phyloP scores from a whole-genome alignment of 352 stramenopile species.

The Globisporangium acanthophoron region DNA sequence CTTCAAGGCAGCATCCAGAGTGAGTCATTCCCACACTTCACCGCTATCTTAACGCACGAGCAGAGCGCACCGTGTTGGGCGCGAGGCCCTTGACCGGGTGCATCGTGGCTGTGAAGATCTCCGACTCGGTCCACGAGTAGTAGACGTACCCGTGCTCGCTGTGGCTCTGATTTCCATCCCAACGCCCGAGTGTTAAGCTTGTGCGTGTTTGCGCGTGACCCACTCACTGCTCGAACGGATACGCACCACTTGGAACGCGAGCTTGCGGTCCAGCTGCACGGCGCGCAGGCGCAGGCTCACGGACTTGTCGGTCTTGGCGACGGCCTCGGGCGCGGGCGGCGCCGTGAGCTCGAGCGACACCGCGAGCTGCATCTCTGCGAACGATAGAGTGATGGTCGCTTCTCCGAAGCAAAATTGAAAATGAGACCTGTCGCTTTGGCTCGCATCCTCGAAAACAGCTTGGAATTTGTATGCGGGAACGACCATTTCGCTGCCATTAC shows the following conservation, averaged over 20 bases:
- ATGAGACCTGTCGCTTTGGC: not conserved
- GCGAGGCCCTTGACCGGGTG: constrained; percentile 64
- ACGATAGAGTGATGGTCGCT: too few relatives aligned
- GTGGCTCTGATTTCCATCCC: constrained; percentile 32
- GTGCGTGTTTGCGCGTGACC: too few relatives aligned
- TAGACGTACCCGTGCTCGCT: constrained; percentile 86
- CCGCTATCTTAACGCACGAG: too few relatives aligned
- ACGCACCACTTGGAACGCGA: constrained; percentile 56
- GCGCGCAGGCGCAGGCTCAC: constrained; percentile 50
- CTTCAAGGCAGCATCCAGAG: constrained; percentile 13
- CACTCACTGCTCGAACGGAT: too few relatives aligned
- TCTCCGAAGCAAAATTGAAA: not conserved
- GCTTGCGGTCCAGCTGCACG: constrained; percentile 32
- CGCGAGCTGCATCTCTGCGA: constrained; percentile 30
- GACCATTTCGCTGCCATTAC: too few relatives aligned
- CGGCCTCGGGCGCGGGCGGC: constrained; percentile 48
- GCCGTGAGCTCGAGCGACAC: constrained; percentile 57
- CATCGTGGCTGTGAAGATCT: constrained; percentile 45
- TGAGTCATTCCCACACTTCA: not conserved
- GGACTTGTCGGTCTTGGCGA: constrained; percentile 73
- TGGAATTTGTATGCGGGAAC: too few relatives aligned
- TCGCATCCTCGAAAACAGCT: too few relatives aligned
- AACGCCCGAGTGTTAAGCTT: too few relatives aligned
- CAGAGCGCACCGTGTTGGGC: constrained; percentile 50
- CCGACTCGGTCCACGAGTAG: constrained; percentile 82